Conservation (phyloP, 2,329 filamentous ascomycete genomes). For the Colletotrichum cuscutae region DNA sequence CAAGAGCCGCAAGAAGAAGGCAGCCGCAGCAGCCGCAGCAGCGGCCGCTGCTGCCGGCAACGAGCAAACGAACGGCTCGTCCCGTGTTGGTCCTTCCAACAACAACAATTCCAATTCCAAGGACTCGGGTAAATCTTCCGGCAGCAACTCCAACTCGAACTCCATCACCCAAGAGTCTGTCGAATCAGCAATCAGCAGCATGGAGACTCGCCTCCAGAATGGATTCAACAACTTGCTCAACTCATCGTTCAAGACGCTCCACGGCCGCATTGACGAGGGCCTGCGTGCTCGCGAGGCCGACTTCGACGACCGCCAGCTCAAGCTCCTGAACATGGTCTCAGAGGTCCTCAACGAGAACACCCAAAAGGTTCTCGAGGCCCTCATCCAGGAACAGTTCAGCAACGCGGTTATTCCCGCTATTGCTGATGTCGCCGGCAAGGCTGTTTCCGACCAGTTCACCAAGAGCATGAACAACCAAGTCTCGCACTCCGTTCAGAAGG, state of each 20-base stretch:
- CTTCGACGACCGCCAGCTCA: slow-evolving; percentile 63
- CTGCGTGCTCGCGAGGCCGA: slow-evolving; percentile 60
- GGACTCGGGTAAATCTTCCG: slow-evolving; percentile 45
- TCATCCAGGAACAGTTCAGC: slow-evolving; percentile 81
- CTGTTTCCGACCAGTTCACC: slow-evolving; percentile 78
- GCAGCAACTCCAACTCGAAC: slow-evolving; percentile 39
- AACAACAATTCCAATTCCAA: slow-evolving; percentile 41
- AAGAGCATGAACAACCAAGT: slow-evolving; percentile 75
- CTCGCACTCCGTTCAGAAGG: slow-evolving; percentile 73
- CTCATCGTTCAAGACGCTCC: slow-evolving; percentile 69
- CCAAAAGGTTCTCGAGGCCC: slow-evolving; percentile 77
- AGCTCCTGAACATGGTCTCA: slow-evolving; percentile 67
- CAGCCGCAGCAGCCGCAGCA: slow-evolving; percentile 52
- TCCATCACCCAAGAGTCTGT: slow-evolving; percentile 57
- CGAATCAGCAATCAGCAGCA: slow-evolving; percentile 63
- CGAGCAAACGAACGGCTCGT: slow-evolving; percentile 53
- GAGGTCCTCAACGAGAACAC: slow-evolving; percentile 71
- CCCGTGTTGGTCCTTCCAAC: slow-evolving; percentile 44
- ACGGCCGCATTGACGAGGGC: slow-evolving; percentile 75
- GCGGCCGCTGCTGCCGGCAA: slow-evolving; percentile 55
- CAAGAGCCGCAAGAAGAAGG: slow-evolving; percentile 76
- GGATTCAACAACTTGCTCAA: slow-evolving; percentile 63
- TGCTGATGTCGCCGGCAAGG: slow-evolving; percentile 71
- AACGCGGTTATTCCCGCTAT: slow-evolving; percentile 80
- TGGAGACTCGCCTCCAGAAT: slow-evolving; percentile 62